Evolutionary conservation across 805 yeast species (phyloP), one percentile per base, ranked within the genome.

Genomic region (Saturnispora besseyi): DNA sequence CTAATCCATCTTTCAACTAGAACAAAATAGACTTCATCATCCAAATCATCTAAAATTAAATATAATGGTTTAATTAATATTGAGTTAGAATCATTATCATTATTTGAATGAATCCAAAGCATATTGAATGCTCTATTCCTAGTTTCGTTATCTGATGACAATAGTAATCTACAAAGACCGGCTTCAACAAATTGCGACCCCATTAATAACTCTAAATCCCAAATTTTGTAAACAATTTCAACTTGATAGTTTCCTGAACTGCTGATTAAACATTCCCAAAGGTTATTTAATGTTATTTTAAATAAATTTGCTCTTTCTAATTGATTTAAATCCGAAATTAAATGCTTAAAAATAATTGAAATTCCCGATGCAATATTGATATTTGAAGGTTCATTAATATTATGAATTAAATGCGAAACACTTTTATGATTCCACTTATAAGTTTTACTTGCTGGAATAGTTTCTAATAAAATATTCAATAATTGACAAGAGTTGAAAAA

Each of bases 81-180:
- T 2, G 62, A 54, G 46, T 74, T 81, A 0, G 66, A 47, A 34
- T 80, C 87, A 41, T 73, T 75, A 36, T 66, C 60, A n/a, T 71
- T 63, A 8, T 65, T 53, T 0, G 91, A 75, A 57, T 86, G 91
- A 3, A 73, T 72, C 97, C 97, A 91, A 5, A 90, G 61, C 8
- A 78, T 73, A 46, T 79, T 73, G 54, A 87, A 76, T 0, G 85
- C 83, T 15, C 69, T 62, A 1, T 83, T 63, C 52, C 80, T 70
- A 15, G 71, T 65, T 21, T 73, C 65, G 33, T 60, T 61, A 6
- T 65, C 59, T 1, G 70, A 62, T 4, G 72, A 60, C 12, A 81
- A 59, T 30, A 87, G 72, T 44, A 79, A 71, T 2, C 76, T 69
- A 0, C 87, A 69, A 2, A 90, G 54, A 0, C 87, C 84, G 1